Evolutionary conservation across 179 eudicot species (phyloP).

Genomic region (Silene noctiflora): DNA sequence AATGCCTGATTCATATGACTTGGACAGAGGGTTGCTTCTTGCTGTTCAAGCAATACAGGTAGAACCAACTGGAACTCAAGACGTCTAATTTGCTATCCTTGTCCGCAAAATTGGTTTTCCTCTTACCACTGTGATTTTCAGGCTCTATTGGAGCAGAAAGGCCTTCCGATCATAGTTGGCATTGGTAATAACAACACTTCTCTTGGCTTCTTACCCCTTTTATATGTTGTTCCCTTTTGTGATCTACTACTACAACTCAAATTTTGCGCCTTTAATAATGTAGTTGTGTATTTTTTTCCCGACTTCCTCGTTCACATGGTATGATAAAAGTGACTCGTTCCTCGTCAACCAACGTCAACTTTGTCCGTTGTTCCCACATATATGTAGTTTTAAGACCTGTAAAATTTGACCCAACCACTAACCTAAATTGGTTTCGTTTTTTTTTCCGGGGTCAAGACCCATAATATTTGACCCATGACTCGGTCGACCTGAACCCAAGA

Average conservation of each 20-base stretch:
- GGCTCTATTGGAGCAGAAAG: slow-evolving; percentile 94
- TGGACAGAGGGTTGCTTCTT: slow-evolving; percentile 97
- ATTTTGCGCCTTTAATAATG: background rate
- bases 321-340: background rate
- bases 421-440: too few relatives aligned
- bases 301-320: background rate
- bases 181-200: slow-evolving; percentile 53
- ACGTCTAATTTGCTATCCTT: slow-evolving; percentile 9
- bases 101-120: background rate
- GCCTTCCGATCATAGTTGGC: slow-evolving; percentile 90
- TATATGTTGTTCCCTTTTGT: background rate
- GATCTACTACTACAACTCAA: background rate
- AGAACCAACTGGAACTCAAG: slow-evolving; percentile 5
- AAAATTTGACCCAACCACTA: too few relatives aligned
- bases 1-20: slow-evolving; percentile 97
- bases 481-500: too few relatives aligned
- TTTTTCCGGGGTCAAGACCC: too few relatives aligned
- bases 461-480: too few relatives aligned
- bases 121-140: slow-evolving; percentile 34
- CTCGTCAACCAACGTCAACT: background rate
- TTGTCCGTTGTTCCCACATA: background rate
- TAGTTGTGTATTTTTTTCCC: background rate
- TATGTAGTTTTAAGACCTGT: too few relatives aligned
- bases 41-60: slow-evolving; percentile 99
- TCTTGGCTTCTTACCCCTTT: slow-evolving; percentile 7